Evolutionary conservation across 805 yeast species (phyloP), one percentile per base, ranked within the genome.

Genomic region (Metschnikowia aberdeeniae): DNA sequence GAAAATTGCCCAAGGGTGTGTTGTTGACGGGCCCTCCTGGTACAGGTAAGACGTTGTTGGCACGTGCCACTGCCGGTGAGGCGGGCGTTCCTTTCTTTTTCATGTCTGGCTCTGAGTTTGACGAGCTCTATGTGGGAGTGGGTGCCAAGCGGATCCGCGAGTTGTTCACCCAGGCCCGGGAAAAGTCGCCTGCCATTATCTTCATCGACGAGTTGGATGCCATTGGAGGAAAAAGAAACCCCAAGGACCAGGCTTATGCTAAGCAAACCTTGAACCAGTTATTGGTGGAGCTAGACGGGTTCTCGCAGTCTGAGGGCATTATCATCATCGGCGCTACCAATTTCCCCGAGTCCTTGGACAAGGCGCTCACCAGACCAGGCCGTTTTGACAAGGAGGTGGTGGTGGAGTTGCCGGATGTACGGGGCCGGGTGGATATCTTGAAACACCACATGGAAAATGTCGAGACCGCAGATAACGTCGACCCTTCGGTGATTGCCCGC

Each of bases 121-220:
- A 95, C 64, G 99, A 93, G 68, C 78, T 95, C 55, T 93, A 92
- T 60, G 99, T 93, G 17, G 99, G 99, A 64, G 98, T 95, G 37
- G 99, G 99, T 62, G 99, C 99, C 44, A 92, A 90, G 66, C 80
- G 99, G 61, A 95, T 93, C 45, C 84, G 99, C 57, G 99, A 95
- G 60, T 76, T 93, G 53, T 93, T 93, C 59, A 71, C 82, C 5
- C 95, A 93, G 55, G 99, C 99, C 4, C 77, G 97, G 57, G 88
- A 89, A 28, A 85, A 89, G 61, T 89, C 97, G 0, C 99, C 99
- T 1, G 97, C 98, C 1, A 93, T 93, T 53, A 86, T 93, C 45
- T 93, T 93, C 66, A 92, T 93, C 58, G 99, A 93, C 69, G 99
- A 93, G 69, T 77, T 93, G 60, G 99, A 93, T 73, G 99, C 99